Percentiles rank a stretch among this genome's conserved stretches.
Conservation (phyloP, 2,329 filamentous ascomycete genomes). For the Claviceps lovelessii region DNA sequence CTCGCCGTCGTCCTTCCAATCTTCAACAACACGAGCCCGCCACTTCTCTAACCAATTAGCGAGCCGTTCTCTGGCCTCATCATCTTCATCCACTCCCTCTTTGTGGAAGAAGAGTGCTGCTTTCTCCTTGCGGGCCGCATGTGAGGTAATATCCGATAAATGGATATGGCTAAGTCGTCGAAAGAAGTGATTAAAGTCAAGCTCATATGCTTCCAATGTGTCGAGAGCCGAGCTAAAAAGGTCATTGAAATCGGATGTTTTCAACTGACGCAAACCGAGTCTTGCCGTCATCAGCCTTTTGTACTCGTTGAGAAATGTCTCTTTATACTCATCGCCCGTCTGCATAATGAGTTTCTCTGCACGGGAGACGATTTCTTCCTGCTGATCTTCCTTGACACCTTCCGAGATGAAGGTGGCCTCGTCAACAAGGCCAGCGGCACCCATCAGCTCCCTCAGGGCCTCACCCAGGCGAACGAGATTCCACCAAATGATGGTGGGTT, state of each 20-base stretch:
- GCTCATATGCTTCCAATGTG: conserved; percentile 61
- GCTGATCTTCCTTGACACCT: conserved; percentile 51
- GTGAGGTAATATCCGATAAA: conserved; percentile 47
- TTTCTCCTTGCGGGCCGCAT: conserved; percentile 44
- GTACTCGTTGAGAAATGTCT: conserved; percentile 79
- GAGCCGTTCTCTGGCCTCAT: conserved; percentile 50
- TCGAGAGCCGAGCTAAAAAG: conserved; percentile 76
- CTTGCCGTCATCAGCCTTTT: conserved; percentile 68
- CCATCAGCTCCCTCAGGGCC: conserved; percentile 74
- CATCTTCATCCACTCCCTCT: conserved; percentile 50
- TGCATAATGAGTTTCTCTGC: conserved; percentile 75
- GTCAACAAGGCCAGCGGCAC: conserved; percentile 60
- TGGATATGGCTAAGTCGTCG: conserved; percentile 55
- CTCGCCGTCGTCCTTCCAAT: conserved; percentile 49
- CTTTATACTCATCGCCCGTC: conserved; percentile 74
- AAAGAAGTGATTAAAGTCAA: conserved; percentile 95
- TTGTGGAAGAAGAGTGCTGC: conserved; percentile 68
- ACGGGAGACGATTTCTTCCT: conserved; percentile 55
- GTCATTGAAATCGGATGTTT: conserved; percentile 61
- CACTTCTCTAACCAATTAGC: conserved; percentile 72
- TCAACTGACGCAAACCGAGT: conserved; percentile 57
- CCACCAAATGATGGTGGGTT: conserved; percentile 97
- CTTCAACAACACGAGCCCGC: conserved; percentile 55
- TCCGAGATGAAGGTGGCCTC: conserved; percentile 54
- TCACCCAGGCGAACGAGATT: conserved; percentile 88